Base-by-base conservation (phyloP, 148 eudicot genomes). In the Persicaria maculosa region DNA sequence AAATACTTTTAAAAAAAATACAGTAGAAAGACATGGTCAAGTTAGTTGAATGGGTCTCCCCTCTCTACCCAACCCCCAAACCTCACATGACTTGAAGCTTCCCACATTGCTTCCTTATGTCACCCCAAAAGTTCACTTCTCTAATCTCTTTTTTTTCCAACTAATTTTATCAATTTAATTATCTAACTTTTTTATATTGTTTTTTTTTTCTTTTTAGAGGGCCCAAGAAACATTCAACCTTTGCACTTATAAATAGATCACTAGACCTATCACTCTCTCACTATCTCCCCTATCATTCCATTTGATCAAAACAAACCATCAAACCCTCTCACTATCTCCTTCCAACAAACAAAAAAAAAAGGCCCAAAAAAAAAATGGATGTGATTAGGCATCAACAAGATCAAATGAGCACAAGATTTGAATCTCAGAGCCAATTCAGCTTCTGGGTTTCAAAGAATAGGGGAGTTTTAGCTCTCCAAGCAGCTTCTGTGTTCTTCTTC, bases 401-500 rank as follows among this genome's bases (percentile, higher is more conserved):
- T 22, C 44, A 72, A 14, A 20, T 8, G 5, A 36, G 16, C 43
- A 19, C 4, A 46, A 50, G 74, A 17, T 44, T 15, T 44, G 25
- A 44, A 50, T 16, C 53, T 10, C 44, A 62, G 44, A 43, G 44
- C 4, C 57, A 47, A 12, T 75, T 75, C 0, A 75, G 22, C 74
- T 68, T 76, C 45, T 59, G 17, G 25, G 16, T 69, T 19, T 62
- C 77, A 15, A 77, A 17, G 11, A 62, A 79, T 68, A 81, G 69
- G 72, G 58, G 77, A 55, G 45, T 77, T 25, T 68, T 68, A 64
- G 74, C 83, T 5, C 72, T 86, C 4, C 78, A 82, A 72, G 62
- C 78, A 20, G 20, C 77, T n/a, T 81, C 80, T 54, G 25, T 80
- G 54, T 57, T 86, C 50, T 80, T 83, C 61, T 44, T 82, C 44